Evolutionary conservation across 768 basidiomycete species (phyloP), one percentile per base, ranked within the genome.

Genomic region (Leccinellum rugosiceps): DNA sequence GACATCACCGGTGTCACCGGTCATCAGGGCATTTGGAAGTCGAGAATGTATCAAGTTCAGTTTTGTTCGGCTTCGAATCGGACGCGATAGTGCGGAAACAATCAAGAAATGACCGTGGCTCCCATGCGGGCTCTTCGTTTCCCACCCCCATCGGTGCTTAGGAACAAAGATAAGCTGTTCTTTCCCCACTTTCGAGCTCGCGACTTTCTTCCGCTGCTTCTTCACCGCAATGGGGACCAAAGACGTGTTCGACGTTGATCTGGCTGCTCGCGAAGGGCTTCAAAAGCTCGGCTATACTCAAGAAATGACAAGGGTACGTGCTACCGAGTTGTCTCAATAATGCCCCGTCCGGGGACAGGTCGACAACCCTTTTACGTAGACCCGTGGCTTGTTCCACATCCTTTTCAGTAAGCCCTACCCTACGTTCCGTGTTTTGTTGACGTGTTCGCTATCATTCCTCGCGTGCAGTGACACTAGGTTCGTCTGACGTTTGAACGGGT

Each of bases 271-370:
- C 15, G 58, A 75, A 55, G 76, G 73, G 28, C 64, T 83, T n/a
- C 71, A 83, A 65, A 76, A 78, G 56, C 71, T 85, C 50, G 83
- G 83, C 1, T 85, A 85, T 67, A 72, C 74, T 50, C 81, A 84
- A 58, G 82, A 84, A 62, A 73, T 85, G 69, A 75, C 76, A 2
- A 74, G 81, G 58, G 84, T 83, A 61, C n/a, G 62, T 35, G 6
- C 50, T 17, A 13, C 9, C 11, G 5, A 49, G 21, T 43, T 48
- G 9, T 21, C 5, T 19, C 26, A 1, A 34, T 6, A 4, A 17
- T 13, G 8, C 17, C n/a, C 2, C 14, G 23, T 44, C 6, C 52
- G 30, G 30, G 11, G 49, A 19, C n/a, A 28, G 5, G 46, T 32
- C 47, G 53, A 60, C 30, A 8, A 35, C 8, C 52, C 30, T 47